A percentile compares a stretch with the other conserved stretches of the same genome.
These are phyloP conservation scores for Geotrichum phurueaensis DNA, from an alignment of 1,139 yeast genomes.

Conservation along the genomic window DNA sequence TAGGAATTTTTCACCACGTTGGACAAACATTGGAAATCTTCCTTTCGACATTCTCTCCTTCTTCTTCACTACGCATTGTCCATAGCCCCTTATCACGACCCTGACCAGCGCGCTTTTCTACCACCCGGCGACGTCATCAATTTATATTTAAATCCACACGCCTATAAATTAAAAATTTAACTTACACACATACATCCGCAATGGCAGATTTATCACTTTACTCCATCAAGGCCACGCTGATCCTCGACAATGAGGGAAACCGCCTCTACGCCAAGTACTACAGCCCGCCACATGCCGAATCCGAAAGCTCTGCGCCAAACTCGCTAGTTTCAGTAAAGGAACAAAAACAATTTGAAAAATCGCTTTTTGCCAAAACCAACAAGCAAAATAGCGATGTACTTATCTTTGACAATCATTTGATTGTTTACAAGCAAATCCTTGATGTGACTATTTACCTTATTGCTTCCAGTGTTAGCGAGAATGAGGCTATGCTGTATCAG, in stretches of 20 bases:
- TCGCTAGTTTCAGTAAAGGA: conserved; percentile 44
- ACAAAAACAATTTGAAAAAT: conserved; percentile 71
- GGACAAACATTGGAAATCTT: not conserved
- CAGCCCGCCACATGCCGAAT: conserved; percentile 50
- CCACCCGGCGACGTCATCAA: not conserved
- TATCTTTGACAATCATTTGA: conserved; percentile 63
- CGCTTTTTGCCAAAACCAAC: conserved; percentile 65
- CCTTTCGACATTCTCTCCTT: not conserved
- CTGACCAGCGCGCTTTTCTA: too few relatives aligned
- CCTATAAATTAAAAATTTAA: not conserved
- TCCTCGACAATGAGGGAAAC: conserved; percentile 76
- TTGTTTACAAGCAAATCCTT: conserved; percentile 70
- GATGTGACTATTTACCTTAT: conserved; percentile 69
- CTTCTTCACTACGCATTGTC: not conserved
- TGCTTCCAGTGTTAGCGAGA: conserved; percentile 72
- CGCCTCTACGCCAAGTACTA: conserved; percentile 84
- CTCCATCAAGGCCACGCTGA: conserved; percentile 67
- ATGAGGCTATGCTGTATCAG: conserved; percentile 75
- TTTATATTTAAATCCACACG: not conserved
- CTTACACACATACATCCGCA: conserved; percentile 13
- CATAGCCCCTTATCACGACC: too few relatives aligned
- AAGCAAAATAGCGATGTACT: conserved; percentile 77
- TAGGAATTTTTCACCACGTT: not conserved
- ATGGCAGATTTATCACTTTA: conserved; percentile 43
- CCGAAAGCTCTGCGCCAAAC: conserved; percentile 28